A percentile compares a stretch with the other conserved stretches of the same genome.
Conservation (phyloP, 2,329 filamentous ascomycete species). For the Penicillium hesseltinei region DNA sequence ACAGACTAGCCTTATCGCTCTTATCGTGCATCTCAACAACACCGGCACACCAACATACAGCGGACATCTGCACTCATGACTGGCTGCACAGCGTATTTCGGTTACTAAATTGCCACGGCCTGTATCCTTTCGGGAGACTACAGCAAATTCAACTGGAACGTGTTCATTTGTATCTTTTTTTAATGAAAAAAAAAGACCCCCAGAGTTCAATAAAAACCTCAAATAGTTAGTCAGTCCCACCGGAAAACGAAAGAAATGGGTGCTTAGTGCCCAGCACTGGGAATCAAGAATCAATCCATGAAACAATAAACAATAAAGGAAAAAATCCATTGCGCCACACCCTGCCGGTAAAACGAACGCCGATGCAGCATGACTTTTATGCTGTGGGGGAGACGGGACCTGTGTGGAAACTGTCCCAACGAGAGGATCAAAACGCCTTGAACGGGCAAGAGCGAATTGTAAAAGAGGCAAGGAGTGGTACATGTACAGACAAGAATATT, state of each 20-base stretch:
- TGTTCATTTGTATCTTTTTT: constrained; percentile 1
- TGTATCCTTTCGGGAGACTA: not conserved
- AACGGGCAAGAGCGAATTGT: constrained; percentile 15
- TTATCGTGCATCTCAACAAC: constrained; percentile 3
- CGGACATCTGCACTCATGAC: constrained; percentile 2
- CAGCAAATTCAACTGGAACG: not conserved
- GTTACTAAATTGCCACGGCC: constrained; percentile 19
- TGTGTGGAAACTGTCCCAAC: not conserved
- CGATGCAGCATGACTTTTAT: constrained; percentile 9
- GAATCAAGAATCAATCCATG: constrained; percentile 6
- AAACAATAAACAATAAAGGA: not conserved
- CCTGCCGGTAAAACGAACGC: constrained; percentile 20
- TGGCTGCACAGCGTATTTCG: constrained; percentile 7
- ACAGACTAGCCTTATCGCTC: not conserved
- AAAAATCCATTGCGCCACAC: constrained; percentile 8
- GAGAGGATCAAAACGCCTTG: constrained; percentile 21
- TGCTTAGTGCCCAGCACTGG: constrained; percentile 3
- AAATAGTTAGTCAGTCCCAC: not conserved
- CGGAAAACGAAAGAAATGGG: constrained; percentile 4
- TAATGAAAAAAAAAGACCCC: not conserved
- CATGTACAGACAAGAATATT: constrained; percentile 15
- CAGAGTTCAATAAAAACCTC: not conserved
- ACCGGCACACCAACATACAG: not conserved
- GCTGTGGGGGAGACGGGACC: not conserved
- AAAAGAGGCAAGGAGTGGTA: constrained; percentile 3